These are phyloP conservation scores for Wickerhamiella sergipiensis DNA, from an alignment of 805 yeast genomes.

Conservation along the genomic window DNA sequence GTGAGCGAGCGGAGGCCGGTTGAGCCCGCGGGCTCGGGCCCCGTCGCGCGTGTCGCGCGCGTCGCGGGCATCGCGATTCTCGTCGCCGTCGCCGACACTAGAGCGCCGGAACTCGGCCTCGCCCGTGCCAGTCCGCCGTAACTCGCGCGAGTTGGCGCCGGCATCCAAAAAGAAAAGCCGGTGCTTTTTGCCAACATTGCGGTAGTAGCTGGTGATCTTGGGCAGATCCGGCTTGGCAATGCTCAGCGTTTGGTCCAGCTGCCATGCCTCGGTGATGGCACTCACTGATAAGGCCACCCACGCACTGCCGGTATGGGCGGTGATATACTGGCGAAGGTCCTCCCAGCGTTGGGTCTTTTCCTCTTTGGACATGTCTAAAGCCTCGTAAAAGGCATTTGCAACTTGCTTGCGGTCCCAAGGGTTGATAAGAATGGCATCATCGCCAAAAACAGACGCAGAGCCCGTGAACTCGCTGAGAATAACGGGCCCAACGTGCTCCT, in stretches of 20 bases:
- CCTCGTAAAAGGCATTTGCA: constrained; percentile 45
- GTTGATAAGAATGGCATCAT: constrained; percentile 62
- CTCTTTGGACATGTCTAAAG: constrained; percentile 49
- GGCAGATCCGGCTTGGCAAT: constrained; percentile 11
- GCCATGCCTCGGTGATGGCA: constrained; percentile 41
- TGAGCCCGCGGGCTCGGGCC: no score
- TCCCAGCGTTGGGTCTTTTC: constrained; percentile 54
- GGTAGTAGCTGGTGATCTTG: constrained; percentile 3
- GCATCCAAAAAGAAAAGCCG: not conserved
- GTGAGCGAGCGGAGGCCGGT: not conserved
- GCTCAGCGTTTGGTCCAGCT: constrained; percentile 30
- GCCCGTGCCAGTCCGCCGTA: not conserved
- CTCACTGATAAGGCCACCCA: constrained; percentile 56
- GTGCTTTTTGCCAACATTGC: constrained; percentile 25
- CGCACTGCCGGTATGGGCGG: constrained; percentile 50
- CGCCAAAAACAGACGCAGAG: constrained; percentile 61
- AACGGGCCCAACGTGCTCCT: constrained; percentile 44
- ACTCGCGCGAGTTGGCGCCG: not conserved
- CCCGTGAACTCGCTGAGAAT: constrained; percentile 90
- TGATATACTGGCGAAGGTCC: constrained; percentile 42
- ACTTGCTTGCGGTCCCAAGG: constrained; percentile 78
- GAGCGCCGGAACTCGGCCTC: not conserved
- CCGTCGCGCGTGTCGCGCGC: no score
- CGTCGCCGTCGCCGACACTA: no score
- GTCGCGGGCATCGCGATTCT: no score